phyloP scores from a whole-genome alignment of 148 eudicot species.

The Amaranthus cruentus region DNA sequence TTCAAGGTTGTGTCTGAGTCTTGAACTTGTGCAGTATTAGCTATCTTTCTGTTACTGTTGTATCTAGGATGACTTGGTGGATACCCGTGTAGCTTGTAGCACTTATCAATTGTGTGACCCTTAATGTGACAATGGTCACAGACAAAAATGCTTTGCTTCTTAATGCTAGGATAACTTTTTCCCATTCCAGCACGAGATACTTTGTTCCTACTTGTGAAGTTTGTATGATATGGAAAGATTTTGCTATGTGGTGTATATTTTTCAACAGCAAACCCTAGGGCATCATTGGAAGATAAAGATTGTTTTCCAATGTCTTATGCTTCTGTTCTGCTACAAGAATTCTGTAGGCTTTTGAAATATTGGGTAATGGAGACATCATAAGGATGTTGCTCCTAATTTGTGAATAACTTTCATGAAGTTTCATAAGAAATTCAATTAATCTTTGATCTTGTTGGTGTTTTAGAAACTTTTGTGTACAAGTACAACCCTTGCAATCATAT shows the following conservation, averaged over 20 bases:
- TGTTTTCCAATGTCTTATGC: background rate
- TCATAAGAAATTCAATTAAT: background rate
- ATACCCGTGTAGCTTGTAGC: background rate
- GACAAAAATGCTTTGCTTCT: background rate
- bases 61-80: background rate
- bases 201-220: no score
- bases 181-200: no score
- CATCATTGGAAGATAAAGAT: background rate
- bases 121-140: background rate
- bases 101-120: background rate
- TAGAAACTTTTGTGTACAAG: no score
- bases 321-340: background rate
- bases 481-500: no score
- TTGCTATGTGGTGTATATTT: background rate
- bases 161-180: background rate
- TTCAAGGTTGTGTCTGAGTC: no score
- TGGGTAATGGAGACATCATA: background rate
- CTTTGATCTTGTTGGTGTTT: no score
- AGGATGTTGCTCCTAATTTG: background rate
- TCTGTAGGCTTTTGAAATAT: background rate
- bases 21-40: no score
- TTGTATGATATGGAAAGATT: no score
- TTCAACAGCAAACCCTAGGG: background rate
- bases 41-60: no score
- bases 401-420: background rate